These are phyloP conservation scores for Phytophthora idaei DNA, from an alignment of 352 stramenopile species.

Conservation along the genomic window DNA sequence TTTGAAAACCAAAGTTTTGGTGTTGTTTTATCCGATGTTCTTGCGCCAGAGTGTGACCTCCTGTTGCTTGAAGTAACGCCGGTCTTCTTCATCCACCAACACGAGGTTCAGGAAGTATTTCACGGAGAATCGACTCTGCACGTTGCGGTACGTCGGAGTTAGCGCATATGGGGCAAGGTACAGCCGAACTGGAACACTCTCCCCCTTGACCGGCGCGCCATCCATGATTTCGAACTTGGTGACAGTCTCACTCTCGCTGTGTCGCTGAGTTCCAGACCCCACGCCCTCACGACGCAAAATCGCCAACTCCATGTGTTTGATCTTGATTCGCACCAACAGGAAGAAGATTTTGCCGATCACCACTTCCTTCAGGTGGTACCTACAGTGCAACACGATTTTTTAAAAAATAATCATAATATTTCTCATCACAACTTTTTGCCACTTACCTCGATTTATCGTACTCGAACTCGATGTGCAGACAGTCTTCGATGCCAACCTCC, in stretches of 20 bases:
- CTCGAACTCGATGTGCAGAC: constrained; percentile 99
- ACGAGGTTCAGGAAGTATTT: constrained; percentile 99
- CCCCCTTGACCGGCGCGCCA: constrained; percentile 95
- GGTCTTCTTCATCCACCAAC: constrained; percentile 98
- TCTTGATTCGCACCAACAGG: constrained; percentile 98
- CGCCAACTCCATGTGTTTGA: constrained; percentile 99
- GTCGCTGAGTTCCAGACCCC: constrained; percentile 71
- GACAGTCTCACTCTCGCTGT: constrained; percentile 97
- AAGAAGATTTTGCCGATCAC: constrained; percentile 99
- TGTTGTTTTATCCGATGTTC: constrained; percentile 36
- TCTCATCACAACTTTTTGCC: background rate
- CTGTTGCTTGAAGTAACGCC: constrained; percentile 99
- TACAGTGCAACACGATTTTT: constrained; percentile 17
- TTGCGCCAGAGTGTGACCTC: constrained; percentile 97
- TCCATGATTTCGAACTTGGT: constrained; percentile 99
- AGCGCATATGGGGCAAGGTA: constrained; percentile 92
- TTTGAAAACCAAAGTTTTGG: too few relatives aligned
- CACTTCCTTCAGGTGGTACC: constrained; percentile 94
- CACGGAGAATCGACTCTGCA: constrained; percentile 93
- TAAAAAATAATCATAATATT: background rate
- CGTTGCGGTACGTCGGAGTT: constrained; percentile 89
- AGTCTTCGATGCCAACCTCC: constrained; percentile 99
- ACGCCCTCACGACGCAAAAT: constrained; percentile 96
- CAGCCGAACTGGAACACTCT: constrained; percentile 97
- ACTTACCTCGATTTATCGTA: constrained; percentile 96